Conservation (phyloP, 257 asterid species). For the Voacanga thouarsii region DNA sequence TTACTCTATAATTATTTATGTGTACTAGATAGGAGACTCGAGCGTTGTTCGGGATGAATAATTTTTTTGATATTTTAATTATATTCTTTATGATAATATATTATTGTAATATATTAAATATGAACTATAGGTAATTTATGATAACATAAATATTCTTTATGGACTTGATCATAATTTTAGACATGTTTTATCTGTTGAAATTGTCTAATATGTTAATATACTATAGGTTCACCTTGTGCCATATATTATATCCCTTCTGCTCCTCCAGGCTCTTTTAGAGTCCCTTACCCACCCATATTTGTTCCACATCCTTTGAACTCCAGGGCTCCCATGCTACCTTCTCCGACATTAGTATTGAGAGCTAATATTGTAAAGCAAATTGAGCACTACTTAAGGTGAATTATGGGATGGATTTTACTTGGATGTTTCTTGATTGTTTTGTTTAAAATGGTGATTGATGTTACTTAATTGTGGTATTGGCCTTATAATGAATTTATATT, state of each 20-base stretch:
- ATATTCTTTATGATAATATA: too few relatives aligned
- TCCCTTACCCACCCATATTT: slow-evolving; percentile 57
- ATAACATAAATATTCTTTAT: too few relatives aligned
- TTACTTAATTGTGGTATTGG: too few relatives aligned
- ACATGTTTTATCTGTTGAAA: slow-evolving; percentile 11
- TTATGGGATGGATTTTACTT: neutral
- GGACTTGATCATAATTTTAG: too few relatives aligned
- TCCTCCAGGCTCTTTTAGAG: slow-evolving; percentile 61
- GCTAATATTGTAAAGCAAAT: slow-evolving; percentile 66
- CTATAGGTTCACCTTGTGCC: slow-evolving; percentile 72
- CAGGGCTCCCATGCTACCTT: slow-evolving; percentile 51
- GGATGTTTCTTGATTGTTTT: neutral
- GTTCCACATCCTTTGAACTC: slow-evolving; percentile 54
- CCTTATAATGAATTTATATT: too few relatives aligned
- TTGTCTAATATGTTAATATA: slow-evolving; percentile 13
- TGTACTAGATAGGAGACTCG: too few relatives aligned
- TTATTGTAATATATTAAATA: too few relatives aligned
- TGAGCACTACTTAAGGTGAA: slow-evolving; percentile 94
- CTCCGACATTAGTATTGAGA: slow-evolving; percentile 47
- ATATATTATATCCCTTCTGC: slow-evolving; percentile 51
- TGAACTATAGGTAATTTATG: too few relatives aligned
- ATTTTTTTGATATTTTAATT: too few relatives aligned
- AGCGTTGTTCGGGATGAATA: too few relatives aligned
- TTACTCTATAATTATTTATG: too few relatives aligned
- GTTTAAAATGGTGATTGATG: too few relatives aligned